phyloP scores from a whole-genome alignment of 2,329 filamentous ascomycete species.

The Neodidymelliopsis sp. region DNA sequence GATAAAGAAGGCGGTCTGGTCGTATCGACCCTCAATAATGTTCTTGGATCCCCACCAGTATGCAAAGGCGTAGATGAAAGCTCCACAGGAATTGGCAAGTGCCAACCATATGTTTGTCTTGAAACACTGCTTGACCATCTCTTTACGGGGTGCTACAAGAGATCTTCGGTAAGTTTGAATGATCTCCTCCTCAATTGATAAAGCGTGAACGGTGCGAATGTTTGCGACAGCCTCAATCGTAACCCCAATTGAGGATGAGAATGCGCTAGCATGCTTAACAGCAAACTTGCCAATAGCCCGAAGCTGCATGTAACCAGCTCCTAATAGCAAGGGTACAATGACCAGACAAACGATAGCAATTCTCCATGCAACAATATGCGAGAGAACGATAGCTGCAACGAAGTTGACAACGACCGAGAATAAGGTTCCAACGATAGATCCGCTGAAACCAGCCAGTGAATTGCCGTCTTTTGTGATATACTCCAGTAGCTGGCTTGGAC shows the following conservation, averaged over 20 bases:
- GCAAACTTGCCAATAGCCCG: conserved; percentile 67
- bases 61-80: conserved; percentile 75
- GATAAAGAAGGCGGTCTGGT: conserved; percentile 75
- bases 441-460: conserved; percentile 71
- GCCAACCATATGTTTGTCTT: conserved; percentile 68
- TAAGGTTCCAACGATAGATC: conserved; percentile 73
- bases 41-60: conserved; percentile 82
- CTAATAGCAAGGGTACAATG: conserved; percentile 72
- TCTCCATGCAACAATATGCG: conserved; percentile 77
- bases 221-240: conserved; percentile 60
- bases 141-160: conserved; percentile 56
- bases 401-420: conserved; percentile 74
- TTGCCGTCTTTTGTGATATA: conserved; percentile 75
- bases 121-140: conserved; percentile 58
- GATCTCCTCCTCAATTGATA: conserved; percentile 61
- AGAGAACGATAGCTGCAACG: conserved; percentile 70
- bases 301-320: conserved; percentile 73
- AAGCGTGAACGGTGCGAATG: conserved; percentile 60
- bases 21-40: conserved; percentile 71
- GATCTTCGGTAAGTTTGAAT: conserved; percentile 55
- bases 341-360: conserved; percentile 77
- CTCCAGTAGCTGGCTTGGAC: conserved; percentile 67
- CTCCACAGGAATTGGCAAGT: conserved; percentile 66
- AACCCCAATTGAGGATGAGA: conserved; percentile 59
- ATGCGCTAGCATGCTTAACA: conserved; percentile 60